Evolutionary conservation across 2,329 filamentous ascomycete species (phyloP), one percentile per base, ranked within the genome.

Genomic region (Aspergillus tamarii): DNA sequence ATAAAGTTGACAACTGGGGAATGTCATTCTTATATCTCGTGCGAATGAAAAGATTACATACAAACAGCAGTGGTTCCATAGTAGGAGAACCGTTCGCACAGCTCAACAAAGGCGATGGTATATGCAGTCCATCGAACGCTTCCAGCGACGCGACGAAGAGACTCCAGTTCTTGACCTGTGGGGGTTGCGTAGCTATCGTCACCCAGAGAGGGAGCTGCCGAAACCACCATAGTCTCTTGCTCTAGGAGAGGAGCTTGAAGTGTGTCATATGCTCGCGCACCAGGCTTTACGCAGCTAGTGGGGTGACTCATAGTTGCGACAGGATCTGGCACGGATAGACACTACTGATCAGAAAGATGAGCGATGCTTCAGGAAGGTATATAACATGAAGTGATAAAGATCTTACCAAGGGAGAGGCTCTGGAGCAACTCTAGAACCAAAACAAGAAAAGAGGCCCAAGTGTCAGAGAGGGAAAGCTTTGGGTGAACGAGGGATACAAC

Each of bases 31-130:
- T 3, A 14, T 57, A 3, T 8, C 10, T 7, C 55, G 23, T n/a
- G 39, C 39, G 43, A 34, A 19, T 14, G 64, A 50, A 23, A 30
- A 9, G 26, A 81, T 5, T 30, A 30, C 82, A 67, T 82, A 85
- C 89, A 91, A 34, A 91, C 82, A 36, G 89, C 84, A 56, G 87
- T 85, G 6, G 88, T 89, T 62, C 91, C 91, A 74, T 92, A 92
- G 84, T 91, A 93, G 14, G 88, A 90, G 78, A 91, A 92, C 52
- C 91, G 88, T 80, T 93, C 91, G 78, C 88, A 91, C 60, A 92
- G 81, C 77, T 93, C 91, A 62, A 91, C 87, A 65, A 92, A 88
- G 57, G 89, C 90, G 65, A 93, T 86, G 36, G 88, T 88, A 78
- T 88, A 93, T 61, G 89, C 86, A 62, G 84, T 80, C 84, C 85